Base-by-base conservation (phyloP, 176 grass and related monocot genomes). In the Musa schizocarpa region DNA sequence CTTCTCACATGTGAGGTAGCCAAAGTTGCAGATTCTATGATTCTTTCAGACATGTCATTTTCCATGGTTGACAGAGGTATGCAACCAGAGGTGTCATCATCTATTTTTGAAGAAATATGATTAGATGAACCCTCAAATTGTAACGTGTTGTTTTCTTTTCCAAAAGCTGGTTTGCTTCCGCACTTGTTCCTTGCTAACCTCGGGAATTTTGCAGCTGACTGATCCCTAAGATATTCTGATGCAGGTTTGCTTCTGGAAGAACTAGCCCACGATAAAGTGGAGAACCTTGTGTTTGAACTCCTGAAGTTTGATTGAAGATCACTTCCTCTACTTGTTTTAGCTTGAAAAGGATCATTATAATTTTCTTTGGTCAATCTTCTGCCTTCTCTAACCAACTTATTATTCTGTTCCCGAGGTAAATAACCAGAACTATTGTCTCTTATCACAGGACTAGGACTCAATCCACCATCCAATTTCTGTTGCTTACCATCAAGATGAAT, bases 161-260 rank as follows among this genome's bases (percentile, higher is more conserved):
- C 73, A 65, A 62, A 80, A 57, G 58, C 64, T 76, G 78, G 56
- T 73, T 65, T 90, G 82, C 83, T 96, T 17, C 80, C 85, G 87
- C 87, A 88, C 77, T 71, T 88, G 26, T 92, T 89, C 68, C 76
- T 96, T 53, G 52, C 71, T 63, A 86, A 59, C 85, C 78, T 80
- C 77, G 84, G 69, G 64, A 80, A 54, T 34, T 87, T 86, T 78
- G 78, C 80, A 82, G 59, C 20, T 50, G 49, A 74, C 78, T 76
- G 82, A 92, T 92, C 82, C 81, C 85, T 86, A 13, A 83, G 86
- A 86, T 68, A 78, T 50, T 78, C 77, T 56, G 76, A 80, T 76
- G 68, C 24, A 54, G 73, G 22, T 81, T 89, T 92, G 76, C 66
- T 80, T 84, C 77, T 85, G 53, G 72, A 70, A 77, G 76, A 83